Conservation (phyloP, 2,329 filamentous ascomycete species). For the Pseudocercospora cruenta region DNA sequence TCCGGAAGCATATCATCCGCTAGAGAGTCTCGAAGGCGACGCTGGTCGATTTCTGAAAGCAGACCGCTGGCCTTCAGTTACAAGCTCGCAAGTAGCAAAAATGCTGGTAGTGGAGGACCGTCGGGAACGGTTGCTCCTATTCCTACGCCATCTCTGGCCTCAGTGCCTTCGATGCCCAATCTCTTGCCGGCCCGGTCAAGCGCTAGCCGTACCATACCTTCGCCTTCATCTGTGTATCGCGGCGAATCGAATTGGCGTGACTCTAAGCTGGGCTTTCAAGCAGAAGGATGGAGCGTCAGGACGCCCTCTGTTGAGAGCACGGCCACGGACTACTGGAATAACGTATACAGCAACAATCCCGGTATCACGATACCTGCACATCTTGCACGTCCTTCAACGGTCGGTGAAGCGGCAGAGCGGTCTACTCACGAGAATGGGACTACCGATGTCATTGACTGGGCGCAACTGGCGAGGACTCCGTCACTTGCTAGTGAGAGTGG, state of each 20-base stretch:
- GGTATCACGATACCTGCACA: not conserved
- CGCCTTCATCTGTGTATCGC: not conserved
- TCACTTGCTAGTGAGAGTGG: not conserved
- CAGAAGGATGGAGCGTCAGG: not conserved
- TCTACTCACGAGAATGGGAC: not conserved
- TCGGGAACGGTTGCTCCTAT: not conserved
- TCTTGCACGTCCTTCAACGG: not conserved
- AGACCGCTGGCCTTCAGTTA: not conserved
- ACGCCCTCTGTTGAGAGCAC: slow-evolving; percentile 1
- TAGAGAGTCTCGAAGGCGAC: not conserved
- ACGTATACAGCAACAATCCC: not conserved
- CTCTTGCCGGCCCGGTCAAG: not conserved
- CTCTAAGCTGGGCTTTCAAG: not conserved
- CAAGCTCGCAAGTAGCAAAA: not conserved
- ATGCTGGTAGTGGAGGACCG: not conserved
- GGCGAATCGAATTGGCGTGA: not conserved
- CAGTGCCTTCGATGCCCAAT: not conserved
- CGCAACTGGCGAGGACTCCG: not conserved
- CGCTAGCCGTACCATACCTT: not conserved
- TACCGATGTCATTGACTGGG: not conserved
- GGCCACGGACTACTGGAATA: not conserved
- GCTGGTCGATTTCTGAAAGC: slow-evolving; percentile 1
- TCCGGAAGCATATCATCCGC: not conserved
- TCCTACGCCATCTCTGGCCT: not conserved
- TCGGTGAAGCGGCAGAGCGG: not conserved